Evolutionary conservation across 148 eudicot genomes (phyloP), one percentile per base, ranked within the genome.

Genomic region (Rhododendron henanense): DNA sequence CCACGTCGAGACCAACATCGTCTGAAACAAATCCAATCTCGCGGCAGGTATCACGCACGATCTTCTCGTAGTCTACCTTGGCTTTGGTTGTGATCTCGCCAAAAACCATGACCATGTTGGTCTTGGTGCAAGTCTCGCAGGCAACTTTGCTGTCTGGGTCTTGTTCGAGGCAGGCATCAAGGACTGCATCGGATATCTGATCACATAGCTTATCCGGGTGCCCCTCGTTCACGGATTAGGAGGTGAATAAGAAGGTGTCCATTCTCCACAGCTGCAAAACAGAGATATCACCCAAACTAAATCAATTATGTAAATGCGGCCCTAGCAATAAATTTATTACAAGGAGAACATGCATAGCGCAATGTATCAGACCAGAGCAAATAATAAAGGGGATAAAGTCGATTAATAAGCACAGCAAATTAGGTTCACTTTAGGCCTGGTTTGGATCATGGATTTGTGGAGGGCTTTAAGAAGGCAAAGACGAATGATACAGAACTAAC

Each of bases 101-200:
- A 19, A 86, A 86, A 39, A 86, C 88, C 88, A 86, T 86, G 85
- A 86, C 88, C 85, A 86, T 81, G 80, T 86, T 86, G 59, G 88
- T 86, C 85, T 86, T 86, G 73, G 88, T 81, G 88, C 88, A 86
- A 67, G 88, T 86, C 81, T 86, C 88, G 9, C 88, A 86, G 9
- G 88, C 88, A 76, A 86, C 88, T 59, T 86, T 86, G 85, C 88
- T 86, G 81, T 86, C 88, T 15, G 88, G 88, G 77, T 86, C 88
- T 82, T 82, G 88, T 45, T 81, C 81, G 3, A 86, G 88, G 81
- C 88, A 86, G 44, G 88, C 88, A 48, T 86, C 88, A 18, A 86
- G 88, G 31, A 86, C 88, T 14, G 88, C 88, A 25, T 86, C 88
- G n/a, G 88, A 86, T 76, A 86, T 86, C 63, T 86, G 88, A 75